These are phyloP conservation scores for Trypanosoma congolense DNA, from an alignment of 208 protist species.

Conservation along the genomic window DNA sequence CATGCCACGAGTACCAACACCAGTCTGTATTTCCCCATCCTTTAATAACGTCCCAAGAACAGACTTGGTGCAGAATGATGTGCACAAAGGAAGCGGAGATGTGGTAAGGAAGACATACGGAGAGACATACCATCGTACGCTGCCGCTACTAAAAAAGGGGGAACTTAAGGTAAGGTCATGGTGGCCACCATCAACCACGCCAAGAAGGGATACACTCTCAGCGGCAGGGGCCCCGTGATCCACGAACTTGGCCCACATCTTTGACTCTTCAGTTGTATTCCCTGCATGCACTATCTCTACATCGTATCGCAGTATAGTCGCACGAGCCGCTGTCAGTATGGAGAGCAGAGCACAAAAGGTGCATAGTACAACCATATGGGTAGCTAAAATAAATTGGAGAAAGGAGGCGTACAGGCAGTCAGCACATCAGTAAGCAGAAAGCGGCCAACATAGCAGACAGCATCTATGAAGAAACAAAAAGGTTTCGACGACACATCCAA, in stretches of 20 bases:
- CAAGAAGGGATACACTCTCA: background rate
- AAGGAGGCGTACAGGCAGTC: background rate
- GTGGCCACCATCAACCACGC: background rate
- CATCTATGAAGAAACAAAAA: too few species aligned
- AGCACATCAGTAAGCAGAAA: too few species aligned
- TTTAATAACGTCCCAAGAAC: slow-evolving; percentile 13
- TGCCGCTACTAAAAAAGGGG: slow-evolving; percentile 31
- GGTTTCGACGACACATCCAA: too few species aligned
- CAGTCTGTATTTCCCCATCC: slow-evolving; percentile 14
- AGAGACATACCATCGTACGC: slow-evolving; percentile 23
- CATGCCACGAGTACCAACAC: slow-evolving; percentile 29
- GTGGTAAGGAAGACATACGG: slow-evolving; percentile 31
- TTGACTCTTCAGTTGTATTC: background rate
- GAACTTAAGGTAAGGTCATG: slow-evolving; percentile 4
- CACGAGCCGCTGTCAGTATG: too few species aligned
- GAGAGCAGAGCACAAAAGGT: too few species aligned
- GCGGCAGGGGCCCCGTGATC: background rate
- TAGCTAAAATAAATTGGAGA: background rate
- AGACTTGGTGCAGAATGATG: slow-evolving; percentile 15
- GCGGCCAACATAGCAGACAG: too few species aligned
- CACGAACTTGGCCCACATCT: background rate
- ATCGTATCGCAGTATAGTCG: background rate
- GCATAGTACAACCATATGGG: background rate
- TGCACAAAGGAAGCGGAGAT: slow-evolving; percentile 30
- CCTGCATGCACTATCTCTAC: background rate